Conservation (phyloP, 768 basidiomycete species). For the Rhodotorula graminis region DNA sequence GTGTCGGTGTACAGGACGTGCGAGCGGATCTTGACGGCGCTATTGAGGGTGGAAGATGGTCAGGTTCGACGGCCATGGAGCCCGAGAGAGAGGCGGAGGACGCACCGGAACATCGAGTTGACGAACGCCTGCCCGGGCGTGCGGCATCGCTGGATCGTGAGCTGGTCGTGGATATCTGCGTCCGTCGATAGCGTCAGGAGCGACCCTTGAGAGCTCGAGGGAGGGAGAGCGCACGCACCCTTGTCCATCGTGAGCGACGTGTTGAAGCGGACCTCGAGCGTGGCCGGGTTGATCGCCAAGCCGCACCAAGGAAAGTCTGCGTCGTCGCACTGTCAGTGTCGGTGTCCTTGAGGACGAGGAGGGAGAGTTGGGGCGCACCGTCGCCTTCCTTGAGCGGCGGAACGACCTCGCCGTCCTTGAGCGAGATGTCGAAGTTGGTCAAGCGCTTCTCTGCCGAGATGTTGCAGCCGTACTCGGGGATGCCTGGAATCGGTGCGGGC, state of each 20-base stretch:
- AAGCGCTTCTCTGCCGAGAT: conserved; percentile 84
- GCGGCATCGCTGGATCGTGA: conserved; percentile 66
- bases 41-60: conserved; percentile 45
- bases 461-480: conserved; percentile 90
- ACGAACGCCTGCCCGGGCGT: conserved; percentile 62
- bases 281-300: conserved; percentile 65
- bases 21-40: conserved; percentile 65
- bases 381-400: conserved; percentile 49
- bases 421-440: conserved; percentile 66
- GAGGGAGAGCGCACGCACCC: conserved; percentile 7
- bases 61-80: not conserved
- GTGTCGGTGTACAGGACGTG: conserved; percentile 78
- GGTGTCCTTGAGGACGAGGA: conserved; percentile 47
- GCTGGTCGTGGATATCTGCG: conserved; percentile 61
- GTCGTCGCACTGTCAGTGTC: not conserved
- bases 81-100: not conserved
- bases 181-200: not conserved
- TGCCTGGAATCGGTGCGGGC: conserved; percentile 52
- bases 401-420: conserved; percentile 30
- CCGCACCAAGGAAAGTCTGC: conserved; percentile 94
- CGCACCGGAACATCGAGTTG: conserved; percentile 68
- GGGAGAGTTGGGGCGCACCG: conserved; percentile 47
- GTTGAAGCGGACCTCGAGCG: conserved; percentile 62
- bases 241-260: conserved; percentile 9
- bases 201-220: too few species aligned